Evolutionary conservation across 148 eudicot genomes (phyloP).

Genomic region (Spergularia bocconei): DNA sequence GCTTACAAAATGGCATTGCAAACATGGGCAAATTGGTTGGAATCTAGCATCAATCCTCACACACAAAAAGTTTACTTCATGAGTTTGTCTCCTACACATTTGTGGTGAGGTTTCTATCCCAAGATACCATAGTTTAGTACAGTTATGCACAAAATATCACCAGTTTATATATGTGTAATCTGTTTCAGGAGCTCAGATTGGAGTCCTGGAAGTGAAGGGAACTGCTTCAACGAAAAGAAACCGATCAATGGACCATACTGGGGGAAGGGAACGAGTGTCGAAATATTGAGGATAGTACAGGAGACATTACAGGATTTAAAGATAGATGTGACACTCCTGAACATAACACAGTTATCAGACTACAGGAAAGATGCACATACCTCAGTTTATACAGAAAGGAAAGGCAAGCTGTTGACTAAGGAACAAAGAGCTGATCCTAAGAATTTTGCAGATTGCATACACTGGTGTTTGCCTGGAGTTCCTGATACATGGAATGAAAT

Average conservation of each 20-base stretch:
- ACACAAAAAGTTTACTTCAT: slow-evolving; percentile 75
- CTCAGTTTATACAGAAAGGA: slow-evolving; percentile 66
- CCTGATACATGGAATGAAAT: slow-evolving; percentile 96
- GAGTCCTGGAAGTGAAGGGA: slow-evolving; percentile 72
- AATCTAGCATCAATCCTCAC: slow-evolving; percentile 55
- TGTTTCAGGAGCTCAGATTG: slow-evolving; percentile 82
- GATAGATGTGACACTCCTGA: slow-evolving; percentile 54
- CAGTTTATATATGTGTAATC: too few relatives aligned
- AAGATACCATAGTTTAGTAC: background rate
- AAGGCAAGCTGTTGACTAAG: slow-evolving; percentile 70
- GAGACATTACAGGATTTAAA: slow-evolving; percentile 44
- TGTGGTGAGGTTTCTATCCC: slow-evolving; percentile 60
- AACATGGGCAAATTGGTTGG: slow-evolving; percentile 93
- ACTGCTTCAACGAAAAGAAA: slow-evolving; percentile 67
- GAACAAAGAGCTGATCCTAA: slow-evolving; percentile 76
- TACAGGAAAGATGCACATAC: slow-evolving; percentile 87
- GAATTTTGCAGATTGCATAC: slow-evolving; percentile 83
- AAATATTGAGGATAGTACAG: slow-evolving; percentile 58
- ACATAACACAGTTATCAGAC: slow-evolving; percentile 82
- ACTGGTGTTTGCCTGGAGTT: slow-evolving; percentile 96
- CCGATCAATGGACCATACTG: slow-evolving; percentile 68
- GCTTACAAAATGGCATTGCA: slow-evolving; percentile 81
- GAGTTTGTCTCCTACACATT: slow-evolving; percentile 93
- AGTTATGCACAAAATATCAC: too few relatives aligned
- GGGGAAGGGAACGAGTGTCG: slow-evolving; percentile 77